Evolutionary conservation across 2,329 filamentous ascomycete genomes (phyloP), one percentile per base, ranked within the genome.

Genomic region (Penicillium fuscoglaucum): DNA sequence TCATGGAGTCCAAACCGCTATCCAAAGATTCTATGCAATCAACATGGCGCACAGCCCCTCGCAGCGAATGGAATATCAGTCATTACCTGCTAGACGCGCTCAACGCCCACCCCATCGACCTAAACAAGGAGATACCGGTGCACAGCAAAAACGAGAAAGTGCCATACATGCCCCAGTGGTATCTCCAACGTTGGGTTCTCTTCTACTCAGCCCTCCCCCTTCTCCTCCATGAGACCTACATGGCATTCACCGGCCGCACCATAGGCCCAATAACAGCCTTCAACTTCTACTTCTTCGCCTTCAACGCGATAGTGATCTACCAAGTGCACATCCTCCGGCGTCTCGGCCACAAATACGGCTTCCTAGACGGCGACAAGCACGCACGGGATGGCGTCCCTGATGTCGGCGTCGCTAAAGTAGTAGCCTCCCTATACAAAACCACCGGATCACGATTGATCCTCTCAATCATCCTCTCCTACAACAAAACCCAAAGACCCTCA

Each of bases 111-210:
- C 69, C 64, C 13, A 59, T 64, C 49, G 62, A 66, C n/a, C 53
- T 67, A 26, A 55, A 65, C 50, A 64, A 67, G 47, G 64, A 69
- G 44, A 55, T 72, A 10, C 78, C 78, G 0, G 70, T 77, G 2
- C 75, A 78, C 62, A 48, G 65, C 12, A 81, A 81, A 64, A 69
- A 69, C 1, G 78, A 80, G 39, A 74, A 74, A 39, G 61, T 80
- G 4, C 78, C 77, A 0, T 71, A 74, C 51, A 61, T 79, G 26
- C 67, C 74, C 0, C 69, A 78, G 31, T 71, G 65, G 63, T 69
- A 71, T 21, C 62, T 70, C 3, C 75, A 79, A 52, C 63, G 69
- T 6, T 80, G 77, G 76, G 72, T 80, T 0, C 55, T 80, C 1
- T 65, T 73, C 15, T 74, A 80, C 57, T 70, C 77, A 0, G 61